Base-by-base conservation (phyloP, 139 green algal species). In the Limnomonas spitsbergensis region DNA sequence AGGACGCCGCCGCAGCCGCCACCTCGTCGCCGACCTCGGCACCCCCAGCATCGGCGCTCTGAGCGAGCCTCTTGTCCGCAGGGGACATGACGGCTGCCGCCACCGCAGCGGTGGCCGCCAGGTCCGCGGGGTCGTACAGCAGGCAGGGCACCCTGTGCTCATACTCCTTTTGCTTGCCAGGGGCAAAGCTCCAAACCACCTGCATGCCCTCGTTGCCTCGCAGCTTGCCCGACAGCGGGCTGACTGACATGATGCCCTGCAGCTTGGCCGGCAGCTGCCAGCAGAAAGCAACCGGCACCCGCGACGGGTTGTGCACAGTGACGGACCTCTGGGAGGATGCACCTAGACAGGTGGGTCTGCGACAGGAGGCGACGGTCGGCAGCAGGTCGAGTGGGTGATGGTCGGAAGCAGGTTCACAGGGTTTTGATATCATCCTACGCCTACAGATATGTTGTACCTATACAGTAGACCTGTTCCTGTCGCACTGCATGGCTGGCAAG, bases 261-360 rank as follows among this genome's bases (percentile, higher is more conserved):
- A 88, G 61, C 68, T 80, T 71, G 3, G 69, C 27, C 26, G 87
- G 89, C 40, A 93, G 76, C 35, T 74, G 32, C 86, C 81, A 91
- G 66, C 79, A 35, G 53, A 83, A 94, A 35, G 37, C 74, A 7
- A 90, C 40, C 0, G 87, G 74, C 40, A 93, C 85, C 26, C 82
- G 70, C 31, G 81, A 87, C 38, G 80, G 67, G 82, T 94, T 94
- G 67, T 73, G 79, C 2, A 94, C 56, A 1, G 71, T 87, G 4
- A 93, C 31, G 9, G 56, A 27, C 6, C 89, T 77, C 68, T 81
- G 82, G 31, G 79, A 84, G n/a, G 66, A 77, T 0, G 90, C 90
- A 2, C 90, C 90, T 20, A 93, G 68, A 75, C 90, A 94, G 1
- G 90, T 94, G 20, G 90, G 90, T 56, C 88, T 61, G 83, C 82